phyloP scores from a whole-genome alignment of 1,139 yeast species.

The Pichia sp. region DNA sequence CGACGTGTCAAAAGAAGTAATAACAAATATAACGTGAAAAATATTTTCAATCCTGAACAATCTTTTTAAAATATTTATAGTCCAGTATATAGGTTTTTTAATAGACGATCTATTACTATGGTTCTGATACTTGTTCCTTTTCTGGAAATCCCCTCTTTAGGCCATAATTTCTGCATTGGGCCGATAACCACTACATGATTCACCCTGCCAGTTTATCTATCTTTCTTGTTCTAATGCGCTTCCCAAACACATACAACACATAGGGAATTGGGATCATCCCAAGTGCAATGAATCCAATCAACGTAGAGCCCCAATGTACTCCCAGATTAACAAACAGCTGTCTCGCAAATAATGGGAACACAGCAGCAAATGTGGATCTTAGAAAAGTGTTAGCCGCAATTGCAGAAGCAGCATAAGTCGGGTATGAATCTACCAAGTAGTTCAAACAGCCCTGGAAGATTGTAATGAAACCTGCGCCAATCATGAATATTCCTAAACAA shows the following conservation, averaged over 20 bases:
- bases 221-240: constrained; percentile 41
- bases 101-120: too few species aligned
- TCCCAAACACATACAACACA: constrained; percentile 55
- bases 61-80: too few species aligned
- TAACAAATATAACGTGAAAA: too few species aligned
- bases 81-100: too few species aligned
- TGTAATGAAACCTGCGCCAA: constrained; percentile 50
- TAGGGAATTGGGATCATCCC: constrained; percentile 66
- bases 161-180: too few species aligned
- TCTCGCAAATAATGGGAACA: constrained; percentile 71
- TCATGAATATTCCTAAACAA: constrained; percentile 56
- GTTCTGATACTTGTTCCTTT: too few species aligned
- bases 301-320: constrained; percentile 57
- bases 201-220: background rate
- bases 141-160: too few species aligned
- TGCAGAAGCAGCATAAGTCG: constrained; percentile 68
- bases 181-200: background rate
- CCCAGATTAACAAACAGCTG: constrained; percentile 50
- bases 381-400: constrained; percentile 74
- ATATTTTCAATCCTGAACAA: too few species aligned
- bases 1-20: too few species aligned
- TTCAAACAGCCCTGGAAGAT: constrained; percentile 35
- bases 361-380: constrained; percentile 66
- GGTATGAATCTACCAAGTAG: constrained; percentile 62
- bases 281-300: constrained; percentile 53